Base-by-base conservation (phyloP, 257 asterid species). In the Linaria vulgaris region DNA sequence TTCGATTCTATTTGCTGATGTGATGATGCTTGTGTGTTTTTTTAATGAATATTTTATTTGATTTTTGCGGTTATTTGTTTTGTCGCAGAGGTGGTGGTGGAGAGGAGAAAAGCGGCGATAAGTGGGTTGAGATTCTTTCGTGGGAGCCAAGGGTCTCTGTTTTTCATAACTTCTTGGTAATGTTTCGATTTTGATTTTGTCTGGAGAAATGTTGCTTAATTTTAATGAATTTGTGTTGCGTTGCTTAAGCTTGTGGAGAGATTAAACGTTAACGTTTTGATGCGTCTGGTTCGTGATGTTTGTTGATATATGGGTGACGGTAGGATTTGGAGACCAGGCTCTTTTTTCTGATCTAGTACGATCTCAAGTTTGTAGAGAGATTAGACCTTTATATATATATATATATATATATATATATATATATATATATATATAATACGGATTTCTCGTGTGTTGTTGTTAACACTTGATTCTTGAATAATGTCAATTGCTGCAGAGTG, bases 61-160 rank as follows among this genome's bases (percentile, higher is more conserved):
- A 55, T 50, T 45, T 49, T 51, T 67, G 75, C 4, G 61, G 56
- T 67, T 46, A 55, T 69, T 69, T 14, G 11, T 8, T 2, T 55
- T 15, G 23, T 6, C 34, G 8, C n/a, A n/a, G n/a, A n/a, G n/a
- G n/a, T 56, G 22, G 3, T 31, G 34, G 48, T 56, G 97, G 67
- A 20, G 88, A 80, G 22, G 88, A 76, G 39, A 87, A 57, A 21
- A 81, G 68, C 60, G 72, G 64, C 71, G 97, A 87, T 81, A 95
- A 83, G 69, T 94, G 99, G 99, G 95, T 79, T 66, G 99, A 94
- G 79, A 72, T 90, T 63, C 73, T 94, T 63, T 90, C 97, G 30
- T 84, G 90, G 97, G 99, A 90, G 80, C 99, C 99, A 3, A 85
- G 99, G 74, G 99, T 97, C 71, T 75, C 66, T 59, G 23, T 94